Percentiles rank a stretch among this genome's conserved stretches.
Conservation (phyloP, 768 basidiomycete species). For the Amanita jacksonii region DNA sequence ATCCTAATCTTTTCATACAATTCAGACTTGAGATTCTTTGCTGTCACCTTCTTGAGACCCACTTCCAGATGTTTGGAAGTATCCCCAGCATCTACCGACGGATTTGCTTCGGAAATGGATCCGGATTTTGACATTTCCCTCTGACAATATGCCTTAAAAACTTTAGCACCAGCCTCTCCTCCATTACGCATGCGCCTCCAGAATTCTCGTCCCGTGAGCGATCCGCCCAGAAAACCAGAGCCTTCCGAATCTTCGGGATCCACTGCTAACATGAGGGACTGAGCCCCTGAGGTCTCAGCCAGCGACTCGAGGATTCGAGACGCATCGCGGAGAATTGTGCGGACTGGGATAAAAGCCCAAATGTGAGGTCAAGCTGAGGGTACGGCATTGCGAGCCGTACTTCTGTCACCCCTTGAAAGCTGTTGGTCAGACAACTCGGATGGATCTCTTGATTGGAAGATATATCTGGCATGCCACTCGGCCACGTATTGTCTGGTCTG, state of each 20-base stretch:
- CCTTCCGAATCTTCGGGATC: constrained; percentile 38
- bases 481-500: constrained; percentile 45
- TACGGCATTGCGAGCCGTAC: constrained; percentile 6
- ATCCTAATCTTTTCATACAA: constrained; percentile 46
- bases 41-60: constrained; percentile 17
- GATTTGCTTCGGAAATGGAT: not conserved
- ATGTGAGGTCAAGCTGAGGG: constrained; percentile 10
- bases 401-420: constrained; percentile 11
- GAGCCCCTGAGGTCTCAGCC: constrained; percentile 36
- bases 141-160: constrained; percentile 41
- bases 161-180: constrained; percentile 45
- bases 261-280: constrained; percentile 55
- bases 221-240: constrained; percentile 55
- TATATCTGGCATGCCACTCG: constrained; percentile 53
- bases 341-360: constrained; percentile 25
- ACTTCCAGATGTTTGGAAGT: constrained; percentile 12
- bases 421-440: constrained; percentile 7
- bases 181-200: constrained; percentile 55
- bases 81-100: constrained; percentile 4
- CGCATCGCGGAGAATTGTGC: constrained; percentile 34
- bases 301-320: constrained; percentile 50
- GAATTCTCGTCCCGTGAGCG: constrained; percentile 50
- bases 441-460: constrained; percentile 29
- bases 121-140: constrained; percentile 16
- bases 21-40: constrained; percentile 40